phyloP scores from a whole-genome alignment of 176 grass and related monocot genomes.

The Leersia perrieri region DNA sequence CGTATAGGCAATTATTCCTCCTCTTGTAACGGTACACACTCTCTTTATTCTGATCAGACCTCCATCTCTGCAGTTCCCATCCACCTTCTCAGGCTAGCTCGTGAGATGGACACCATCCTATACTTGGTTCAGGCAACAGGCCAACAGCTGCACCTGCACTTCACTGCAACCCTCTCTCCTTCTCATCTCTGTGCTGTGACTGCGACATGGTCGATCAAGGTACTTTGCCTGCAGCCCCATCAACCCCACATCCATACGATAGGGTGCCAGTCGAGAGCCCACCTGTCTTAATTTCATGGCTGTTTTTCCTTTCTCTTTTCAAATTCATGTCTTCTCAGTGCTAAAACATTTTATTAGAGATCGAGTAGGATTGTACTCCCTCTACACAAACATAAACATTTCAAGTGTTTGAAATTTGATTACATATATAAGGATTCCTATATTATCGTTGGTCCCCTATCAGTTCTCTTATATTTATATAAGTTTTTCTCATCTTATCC shows the following conservation, averaged over 20 bases:
- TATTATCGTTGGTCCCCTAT: too few relatives aligned
- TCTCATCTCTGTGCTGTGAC: not conserved
- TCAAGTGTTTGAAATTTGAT: too few relatives aligned
- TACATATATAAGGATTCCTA: too few relatives aligned
- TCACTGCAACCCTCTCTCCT: not conserved
- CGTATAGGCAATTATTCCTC: slow-evolving; percentile 55
- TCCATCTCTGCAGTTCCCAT: slow-evolving; percentile 26
- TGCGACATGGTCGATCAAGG: slow-evolving; percentile 32
- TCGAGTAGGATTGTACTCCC: too few relatives aligned
- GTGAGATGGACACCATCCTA: slow-evolving; percentile 25
- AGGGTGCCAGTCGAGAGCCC: not conserved
- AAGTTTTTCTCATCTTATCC: too few relatives aligned
- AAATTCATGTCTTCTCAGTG: not conserved
- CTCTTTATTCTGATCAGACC: slow-evolving; percentile 30
- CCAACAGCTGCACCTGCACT: slow-evolving; percentile 16
- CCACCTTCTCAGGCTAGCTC: not conserved
- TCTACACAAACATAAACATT: too few relatives aligned
- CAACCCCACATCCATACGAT: slow-evolving; percentile 1
- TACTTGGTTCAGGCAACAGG: slow-evolving; percentile 4
- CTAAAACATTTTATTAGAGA: too few relatives aligned
- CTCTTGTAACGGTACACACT: slow-evolving; percentile 43
- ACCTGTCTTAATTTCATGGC: not conserved
- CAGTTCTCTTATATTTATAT: too few relatives aligned
- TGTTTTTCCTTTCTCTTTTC: not conserved
- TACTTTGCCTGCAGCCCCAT: slow-evolving; percentile 34